phyloP scores from a whole-genome alignment of 352 stramenopile species.

The Phytophthora sp. region DNA sequence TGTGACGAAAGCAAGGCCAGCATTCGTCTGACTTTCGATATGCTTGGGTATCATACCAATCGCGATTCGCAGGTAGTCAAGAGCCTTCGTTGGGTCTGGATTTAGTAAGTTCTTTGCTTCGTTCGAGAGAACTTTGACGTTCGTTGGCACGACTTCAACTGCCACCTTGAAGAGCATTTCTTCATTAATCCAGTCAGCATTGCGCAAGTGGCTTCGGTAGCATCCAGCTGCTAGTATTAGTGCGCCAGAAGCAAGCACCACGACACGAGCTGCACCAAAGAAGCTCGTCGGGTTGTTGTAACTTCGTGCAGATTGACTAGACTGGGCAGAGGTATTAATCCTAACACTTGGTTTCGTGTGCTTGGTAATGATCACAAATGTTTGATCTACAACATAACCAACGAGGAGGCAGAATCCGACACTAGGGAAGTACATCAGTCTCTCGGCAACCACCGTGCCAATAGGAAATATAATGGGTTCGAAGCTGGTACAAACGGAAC shows the following conservation, averaged over 20 bases:
- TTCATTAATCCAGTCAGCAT: slow-evolving; percentile 72
- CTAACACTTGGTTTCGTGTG: slow-evolving; percentile 6
- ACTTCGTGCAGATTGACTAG: not conserved
- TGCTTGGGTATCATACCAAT: slow-evolving; percentile 52
- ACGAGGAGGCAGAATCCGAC: slow-evolving; percentile 83
- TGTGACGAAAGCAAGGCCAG: slow-evolving; percentile 50
- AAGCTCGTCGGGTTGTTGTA: not conserved
- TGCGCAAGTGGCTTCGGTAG: slow-evolving; percentile 56
- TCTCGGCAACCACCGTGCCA: slow-evolving; percentile 90
- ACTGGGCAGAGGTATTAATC: not conserved
- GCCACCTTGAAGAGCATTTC: slow-evolving; percentile 62
- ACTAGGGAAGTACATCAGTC: slow-evolving; percentile 91
- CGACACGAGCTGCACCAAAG: slow-evolving; percentile 7
- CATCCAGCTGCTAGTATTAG: slow-evolving; percentile 44
- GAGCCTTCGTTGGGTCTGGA: slow-evolving; percentile 41
- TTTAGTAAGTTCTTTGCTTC: slow-evolving; percentile 68
- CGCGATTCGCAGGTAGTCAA: slow-evolving; percentile 45
- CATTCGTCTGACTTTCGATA: slow-evolving; percentile 62
- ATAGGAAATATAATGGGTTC: slow-evolving; percentile 93
- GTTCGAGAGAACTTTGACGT: slow-evolving; percentile 83
- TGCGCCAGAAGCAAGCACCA: slow-evolving; percentile 19
- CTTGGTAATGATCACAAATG: slow-evolving; percentile 33
- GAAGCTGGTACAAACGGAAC: slow-evolving; percentile 91
- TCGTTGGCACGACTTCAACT: slow-evolving; percentile 60
- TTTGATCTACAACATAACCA: slow-evolving; percentile 42